phyloP scores from a whole-genome alignment of 495 filamentous ascomycete species.

The Xeromyces bisporus region DNA sequence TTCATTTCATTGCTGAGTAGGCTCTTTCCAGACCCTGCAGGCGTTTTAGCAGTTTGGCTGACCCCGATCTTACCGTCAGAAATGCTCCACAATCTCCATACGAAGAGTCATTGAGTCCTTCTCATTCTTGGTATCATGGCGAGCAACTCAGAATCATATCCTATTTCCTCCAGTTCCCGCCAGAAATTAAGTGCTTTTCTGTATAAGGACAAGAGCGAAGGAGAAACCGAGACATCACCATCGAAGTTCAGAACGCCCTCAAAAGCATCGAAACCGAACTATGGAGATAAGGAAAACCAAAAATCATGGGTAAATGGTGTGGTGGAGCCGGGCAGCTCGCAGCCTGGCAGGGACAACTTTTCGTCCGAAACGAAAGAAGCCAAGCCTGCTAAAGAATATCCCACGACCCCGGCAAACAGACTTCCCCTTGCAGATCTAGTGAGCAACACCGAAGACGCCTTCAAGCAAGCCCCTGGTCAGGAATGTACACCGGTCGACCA shows the following conservation, averaged over 20 bases:
- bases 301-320: slow-evolving; percentile 26
- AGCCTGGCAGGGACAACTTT: slow-evolving; percentile 10
- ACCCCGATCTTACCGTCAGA: slow-evolving; percentile 9
- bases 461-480: slow-evolving; percentile 19
- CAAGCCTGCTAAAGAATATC: slow-evolving; percentile 30
- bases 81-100: slow-evolving; percentile 11
- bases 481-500: slow-evolving; percentile 52
- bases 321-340: slow-evolving; percentile 14
- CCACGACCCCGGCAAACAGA: slow-evolving; percentile 58
- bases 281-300: slow-evolving; percentile 25
- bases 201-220: slow-evolving; percentile 18
- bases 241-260: slow-evolving; percentile 6
- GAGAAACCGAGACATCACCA: background rate
- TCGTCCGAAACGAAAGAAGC: slow-evolving; percentile 13
- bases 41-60: no score
- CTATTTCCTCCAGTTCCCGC: slow-evolving; percentile 36
- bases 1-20: no score
- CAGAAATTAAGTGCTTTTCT: slow-evolving; percentile 44
- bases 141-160: slow-evolving; percentile 10
- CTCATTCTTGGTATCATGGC: slow-evolving; percentile 6
- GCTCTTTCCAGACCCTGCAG: no score
- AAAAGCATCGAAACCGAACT: slow-evolving; percentile 11
- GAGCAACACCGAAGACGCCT: slow-evolving; percentile 46
- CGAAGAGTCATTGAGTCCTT: slow-evolving; percentile 2
- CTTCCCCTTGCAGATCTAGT: slow-evolving; percentile 69